Conservation (phyloP, 1,284 basidiomycete genomes). For the Apiotrichum domesticum region DNA sequence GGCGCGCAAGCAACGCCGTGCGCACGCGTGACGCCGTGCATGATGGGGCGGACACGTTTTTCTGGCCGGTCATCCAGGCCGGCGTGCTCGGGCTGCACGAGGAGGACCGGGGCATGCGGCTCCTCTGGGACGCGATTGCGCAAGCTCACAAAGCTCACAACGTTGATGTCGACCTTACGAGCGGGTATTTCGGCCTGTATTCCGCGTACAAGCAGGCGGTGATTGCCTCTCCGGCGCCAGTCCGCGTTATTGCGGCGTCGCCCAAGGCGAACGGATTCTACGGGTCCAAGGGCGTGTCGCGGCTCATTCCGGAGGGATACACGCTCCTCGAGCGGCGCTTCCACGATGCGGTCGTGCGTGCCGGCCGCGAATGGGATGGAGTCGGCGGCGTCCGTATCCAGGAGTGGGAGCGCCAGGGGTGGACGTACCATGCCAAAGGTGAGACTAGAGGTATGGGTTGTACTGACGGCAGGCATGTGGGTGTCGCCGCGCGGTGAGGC, state of each 20-base stretch:
- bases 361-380: conserved; percentile 53
- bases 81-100: conserved; percentile 76
- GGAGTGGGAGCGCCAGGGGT: conserved; percentile 84
- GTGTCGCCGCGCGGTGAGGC: conserved; percentile 52
- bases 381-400: conserved; percentile 59
- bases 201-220: conserved; percentile 71
- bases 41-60: conserved; percentile 50
- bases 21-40: conserved; percentile 31
- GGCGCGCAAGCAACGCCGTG: conserved; percentile 35
- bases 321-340: conserved; percentile 80
- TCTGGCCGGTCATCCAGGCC: conserved; percentile 78
- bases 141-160: conserved; percentile 3
- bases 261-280: conserved; percentile 95
- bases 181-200: conserved; percentile 90
- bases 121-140: conserved; percentile 37
- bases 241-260: conserved; percentile 74
- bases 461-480: conserved; percentile 57
- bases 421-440: conserved; percentile 97
- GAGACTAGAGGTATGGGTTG: too few relatives aligned
- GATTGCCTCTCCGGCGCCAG: conserved; percentile 55
- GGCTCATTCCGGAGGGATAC: conserved; percentile 91
- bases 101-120: conserved; percentile 62
- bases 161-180: conserved; percentile 62
- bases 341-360: conserved; percentile 59
- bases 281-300: conserved; percentile 78